Base-by-base conservation (phyloP, 2,329 filamentous ascomycete genomes). In the Biscogniauxia sp. region DNA sequence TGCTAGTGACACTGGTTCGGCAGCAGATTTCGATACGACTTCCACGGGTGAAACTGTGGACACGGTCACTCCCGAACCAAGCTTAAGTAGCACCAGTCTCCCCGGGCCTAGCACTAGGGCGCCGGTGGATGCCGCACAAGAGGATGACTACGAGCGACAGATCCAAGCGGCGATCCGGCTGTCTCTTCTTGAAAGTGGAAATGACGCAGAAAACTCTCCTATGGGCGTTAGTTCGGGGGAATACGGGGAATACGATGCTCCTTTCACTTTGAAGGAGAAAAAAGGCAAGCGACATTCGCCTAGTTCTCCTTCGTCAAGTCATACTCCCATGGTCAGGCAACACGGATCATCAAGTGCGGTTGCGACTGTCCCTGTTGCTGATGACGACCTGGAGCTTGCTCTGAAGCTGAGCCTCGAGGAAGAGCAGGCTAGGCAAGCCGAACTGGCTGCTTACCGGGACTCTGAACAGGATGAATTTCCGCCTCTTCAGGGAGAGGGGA, bases 81-180 rank as follows among this genome's bases (percentile, higher is more conserved):
- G 83, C 59, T 71, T 82, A 25, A 74, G 77, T 2, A 82, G 78
- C 20, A 69, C 73, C 13, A 76, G 74, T 52, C 76, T 75, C 7
- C 70, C 71, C 2, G 68, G 64, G 5, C 64, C 67, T 9, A 69
- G 66, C 32, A 69, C 61, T 5, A 69, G 63, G 51, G 66, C 70
- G 2, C 65, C 65, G 7, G 63, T 68, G 13, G 60, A 69, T 17
- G 68, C 74, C 13, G 73, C 75, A 3, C 81, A 83, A 52, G 77
- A 80, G 32, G 82, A 81, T 54, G 82, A 86, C 23, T 86, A 84
- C 61, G 86, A 89, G 68, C 79, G 80, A 55, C 84, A 86, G 68
- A 81, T 88, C 9, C 85, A 88, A 72, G 80, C 84, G 57, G 87
- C 86, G 1, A 85, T 89, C 49, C 82, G 85, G 0, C 75, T 88